Percentiles rank a stretch among this genome's conserved stretches.
These are phyloP conservation scores for Backusella morwellensis DNA, from an alignment of 192 early-diverging fungal genomes.

Conservation along the genomic window DNA sequence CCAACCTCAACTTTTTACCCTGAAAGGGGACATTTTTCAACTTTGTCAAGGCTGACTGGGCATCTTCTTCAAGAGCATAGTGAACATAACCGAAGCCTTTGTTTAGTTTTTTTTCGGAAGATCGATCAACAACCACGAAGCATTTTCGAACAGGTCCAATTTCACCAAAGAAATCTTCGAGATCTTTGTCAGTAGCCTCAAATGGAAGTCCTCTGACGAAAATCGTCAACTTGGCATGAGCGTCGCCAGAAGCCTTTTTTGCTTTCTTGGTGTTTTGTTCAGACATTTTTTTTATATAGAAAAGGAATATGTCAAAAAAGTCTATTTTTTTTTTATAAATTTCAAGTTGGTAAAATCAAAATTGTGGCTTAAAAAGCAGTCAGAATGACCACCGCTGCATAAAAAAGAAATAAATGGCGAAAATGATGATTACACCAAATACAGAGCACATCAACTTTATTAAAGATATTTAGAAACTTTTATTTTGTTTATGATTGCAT, in stretches of 20 bases:
- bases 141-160: constrained; percentile 87
- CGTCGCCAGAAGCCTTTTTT: neutral
- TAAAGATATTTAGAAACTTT: too few relatives aligned
- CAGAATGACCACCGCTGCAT: neutral
- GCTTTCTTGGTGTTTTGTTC: neutral
- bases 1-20: constrained; percentile 69
- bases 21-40: constrained; percentile 75
- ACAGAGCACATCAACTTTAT: too few relatives aligned
- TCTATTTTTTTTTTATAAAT: neutral
- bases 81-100: constrained; percentile 94
- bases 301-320: neutral
- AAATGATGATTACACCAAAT: too few relatives aligned
- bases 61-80: constrained; percentile 79
- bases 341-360: neutral
- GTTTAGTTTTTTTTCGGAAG: constrained; percentile 53
- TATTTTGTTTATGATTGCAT: too few relatives aligned
- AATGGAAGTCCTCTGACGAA: constrained; percentile 89
- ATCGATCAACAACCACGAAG: constrained; percentile 79
- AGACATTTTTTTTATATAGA: constrained; percentile 6
- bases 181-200: constrained; percentile 74
- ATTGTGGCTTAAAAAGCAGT: constrained; percentile 3
- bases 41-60: constrained; percentile 71
- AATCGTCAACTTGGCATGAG: constrained; percentile 60
- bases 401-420: neutral
- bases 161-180: constrained; percentile 87